phyloP scores from a whole-genome alignment of 1,284 basidiomycete genomes.

The Flammula alnicola region DNA sequence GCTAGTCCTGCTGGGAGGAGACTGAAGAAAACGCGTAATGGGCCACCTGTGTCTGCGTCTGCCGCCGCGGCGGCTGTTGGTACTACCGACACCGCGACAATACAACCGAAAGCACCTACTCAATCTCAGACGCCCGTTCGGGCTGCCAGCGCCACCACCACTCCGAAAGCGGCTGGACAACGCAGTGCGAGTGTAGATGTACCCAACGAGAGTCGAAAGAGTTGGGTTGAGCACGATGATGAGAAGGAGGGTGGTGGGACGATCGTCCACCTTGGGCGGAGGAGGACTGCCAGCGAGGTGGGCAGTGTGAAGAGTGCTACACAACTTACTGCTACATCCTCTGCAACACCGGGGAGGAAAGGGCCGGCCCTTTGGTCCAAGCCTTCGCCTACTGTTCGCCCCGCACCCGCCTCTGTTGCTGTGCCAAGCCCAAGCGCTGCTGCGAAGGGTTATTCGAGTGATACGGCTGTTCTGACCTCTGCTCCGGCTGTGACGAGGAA shows the following conservation, averaged over 20 bases:
- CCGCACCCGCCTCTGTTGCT: neutral
- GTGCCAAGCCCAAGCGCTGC: neutral
- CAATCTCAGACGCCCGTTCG: slow-evolving; percentile 10
- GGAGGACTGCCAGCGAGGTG: slow-evolving; percentile 23
- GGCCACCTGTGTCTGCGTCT: too few relatives aligned
- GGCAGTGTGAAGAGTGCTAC: too few relatives aligned
- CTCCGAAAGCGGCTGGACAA: neutral
- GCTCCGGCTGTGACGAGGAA: slow-evolving; percentile 12
- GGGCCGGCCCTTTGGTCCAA: neutral
- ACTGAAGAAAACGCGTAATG: slow-evolving; percentile 26
- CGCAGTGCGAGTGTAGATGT: slow-evolving; percentile 24
- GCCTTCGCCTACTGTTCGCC: neutral
- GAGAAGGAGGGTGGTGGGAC: slow-evolving; percentile 21
- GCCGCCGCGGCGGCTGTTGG: slow-evolving; percentile 3
- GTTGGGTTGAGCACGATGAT: slow-evolving; percentile 10
- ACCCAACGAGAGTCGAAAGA: slow-evolving; percentile 17
- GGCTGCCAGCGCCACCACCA: neutral
- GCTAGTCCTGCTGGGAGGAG: slow-evolving; percentile 17
- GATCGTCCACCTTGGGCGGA: slow-evolving; percentile 28
- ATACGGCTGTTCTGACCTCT: slow-evolving; percentile 9
- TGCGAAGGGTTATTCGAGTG: slow-evolving; percentile 18
- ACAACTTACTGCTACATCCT: too few relatives aligned
- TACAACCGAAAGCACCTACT: neutral
- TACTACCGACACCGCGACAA: neutral
- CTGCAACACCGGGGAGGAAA: too few relatives aligned